phyloP scores from a whole-genome alignment of 2,329 filamentous ascomycete species.

The Trichoderma polysporum region DNA sequence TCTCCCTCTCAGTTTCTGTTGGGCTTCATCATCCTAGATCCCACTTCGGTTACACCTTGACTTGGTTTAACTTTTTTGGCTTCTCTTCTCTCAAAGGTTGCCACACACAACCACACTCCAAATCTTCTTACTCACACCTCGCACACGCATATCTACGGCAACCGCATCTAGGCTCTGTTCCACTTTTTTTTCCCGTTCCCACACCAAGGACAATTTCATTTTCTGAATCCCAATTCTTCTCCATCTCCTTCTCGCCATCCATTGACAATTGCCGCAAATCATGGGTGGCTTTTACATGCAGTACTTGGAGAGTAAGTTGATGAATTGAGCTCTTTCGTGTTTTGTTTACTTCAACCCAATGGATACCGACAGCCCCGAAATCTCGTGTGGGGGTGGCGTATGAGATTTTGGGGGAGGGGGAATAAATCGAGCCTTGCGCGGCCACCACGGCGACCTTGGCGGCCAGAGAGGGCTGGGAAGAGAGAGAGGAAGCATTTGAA shows the following conservation, averaged over 20 bases:
- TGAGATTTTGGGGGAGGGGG: conserved; percentile 13
- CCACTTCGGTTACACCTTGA: conserved; percentile 1
- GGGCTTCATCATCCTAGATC: conserved; percentile 35
- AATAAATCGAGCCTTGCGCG: conserved; percentile 2
- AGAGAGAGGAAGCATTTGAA: neutral
- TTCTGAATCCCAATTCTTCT: conserved; percentile 7
- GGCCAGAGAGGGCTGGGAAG: neutral
- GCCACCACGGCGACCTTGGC: conserved; percentile 16
- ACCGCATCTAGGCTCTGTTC: conserved; percentile 22
- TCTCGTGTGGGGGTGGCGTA: conserved; percentile 19
- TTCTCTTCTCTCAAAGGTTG: conserved; percentile 2
- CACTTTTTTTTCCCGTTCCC: conserved; percentile 25
- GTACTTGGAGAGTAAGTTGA: conserved; percentile 70
- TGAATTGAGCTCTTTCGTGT: conserved; percentile 21
- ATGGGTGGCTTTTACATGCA: conserved; percentile 71
- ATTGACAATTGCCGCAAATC: conserved; percentile 30
- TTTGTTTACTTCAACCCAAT: conserved; percentile 25
- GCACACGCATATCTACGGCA: conserved; percentile 12
- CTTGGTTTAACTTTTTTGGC: neutral
- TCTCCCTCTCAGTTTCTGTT: conserved; percentile 42
- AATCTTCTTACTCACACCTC: conserved; percentile 11
- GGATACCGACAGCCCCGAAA: conserved; percentile 22
- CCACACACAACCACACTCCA: conserved; percentile 11
- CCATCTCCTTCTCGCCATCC: neutral
- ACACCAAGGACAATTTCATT: conserved; percentile 13